Evolutionary conservation across 1,284 basidiomycete species (phyloP).

Genomic region (Trametes pubescens): DNA sequence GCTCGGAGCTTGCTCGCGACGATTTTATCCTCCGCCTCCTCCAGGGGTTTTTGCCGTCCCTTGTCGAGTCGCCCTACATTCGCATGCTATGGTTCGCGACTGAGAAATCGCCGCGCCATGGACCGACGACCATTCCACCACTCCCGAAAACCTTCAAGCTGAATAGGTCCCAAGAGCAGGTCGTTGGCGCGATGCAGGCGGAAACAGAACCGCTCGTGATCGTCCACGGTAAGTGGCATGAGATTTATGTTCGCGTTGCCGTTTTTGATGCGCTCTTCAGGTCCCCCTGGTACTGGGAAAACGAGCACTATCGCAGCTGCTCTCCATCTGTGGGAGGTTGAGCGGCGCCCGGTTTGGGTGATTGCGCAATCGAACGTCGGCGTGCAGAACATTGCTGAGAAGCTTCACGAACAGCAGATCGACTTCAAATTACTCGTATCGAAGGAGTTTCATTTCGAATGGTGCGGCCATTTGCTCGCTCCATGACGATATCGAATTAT

Average conservation of each 20-base stretch:
- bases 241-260: neutral
- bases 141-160: conserved; percentile 18
- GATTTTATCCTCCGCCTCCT: conserved; percentile 20
- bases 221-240: conserved; percentile 25
- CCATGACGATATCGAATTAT: neutral
- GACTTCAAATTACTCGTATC: conserved; percentile 55
- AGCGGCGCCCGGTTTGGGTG: conserved; percentile 38
- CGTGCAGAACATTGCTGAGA: conserved; percentile 63
- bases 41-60: neutral
- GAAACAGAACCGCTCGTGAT: conserved; percentile 20
- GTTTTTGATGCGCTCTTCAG: neutral
- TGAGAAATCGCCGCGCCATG: neutral
- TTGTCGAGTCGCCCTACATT: conserved; percentile 9
- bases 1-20: conserved; percentile 26
- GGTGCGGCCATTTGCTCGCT: conserved; percentile 51
- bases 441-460: conserved; percentile 62
- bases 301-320: conserved; percentile 47
- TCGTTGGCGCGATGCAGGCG: conserved; percentile 24
- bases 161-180: conserved; percentile 32
- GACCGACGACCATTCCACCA: neutral
- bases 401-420: conserved; percentile 42
- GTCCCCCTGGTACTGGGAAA: conserved; percentile 44
- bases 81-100: conserved; percentile 18
- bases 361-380: conserved; percentile 51
- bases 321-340: conserved; percentile 23